Evolutionary conservation across 306 rosid genomes (phyloP), one percentile per base, ranked within the genome.

Genomic region (Glycine tomentella): DNA sequence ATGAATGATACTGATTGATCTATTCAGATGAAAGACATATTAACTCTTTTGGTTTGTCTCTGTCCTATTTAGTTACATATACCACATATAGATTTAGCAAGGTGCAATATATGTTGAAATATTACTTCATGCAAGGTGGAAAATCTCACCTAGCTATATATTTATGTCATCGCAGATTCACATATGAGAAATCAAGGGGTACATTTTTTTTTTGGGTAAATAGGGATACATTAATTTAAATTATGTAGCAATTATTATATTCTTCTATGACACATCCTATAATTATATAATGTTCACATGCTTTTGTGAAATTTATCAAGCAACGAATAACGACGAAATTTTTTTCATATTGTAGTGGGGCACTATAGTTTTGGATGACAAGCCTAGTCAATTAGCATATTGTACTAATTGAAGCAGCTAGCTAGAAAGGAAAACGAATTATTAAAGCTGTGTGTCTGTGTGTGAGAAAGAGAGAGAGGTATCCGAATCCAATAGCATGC

Each of bases 21-120:
- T 44, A 68, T 69, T 79, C 38, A 55, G n/a, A 42, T 79, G 76
- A 69, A 56, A 31, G 81, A 69, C 69, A 3, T n/a, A n/a, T 20
- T 20, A 20, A 20, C 20, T 20, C 20, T 20, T 20, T 20, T 20
- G 20, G 20, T 20, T 20, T 20, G 20, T 20, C 20, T 20, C 20
- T 20, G 20, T 20, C 20, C 20, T 20, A 20, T 20, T 20, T 20
- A 20, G 20, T 20, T 20, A 20, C 20, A 20, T 20, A 20, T 20
- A 20, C 20, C 20, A 20, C 20, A 20, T 20, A 20, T 20, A 1
- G 20, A 20, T 20, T 20, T 20, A 20, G 20, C 20, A 20, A 20
- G 20, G 0, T 20, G 20, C 20, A 20, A 20, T 20, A 20, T 20
- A 20, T 20, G 20, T 20, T 20, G 20, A 20, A 20, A 20, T 20